Conservation (phyloP, 2,329 filamentous ascomycete species). For the Ophiocordyceps sinensis region DNA sequence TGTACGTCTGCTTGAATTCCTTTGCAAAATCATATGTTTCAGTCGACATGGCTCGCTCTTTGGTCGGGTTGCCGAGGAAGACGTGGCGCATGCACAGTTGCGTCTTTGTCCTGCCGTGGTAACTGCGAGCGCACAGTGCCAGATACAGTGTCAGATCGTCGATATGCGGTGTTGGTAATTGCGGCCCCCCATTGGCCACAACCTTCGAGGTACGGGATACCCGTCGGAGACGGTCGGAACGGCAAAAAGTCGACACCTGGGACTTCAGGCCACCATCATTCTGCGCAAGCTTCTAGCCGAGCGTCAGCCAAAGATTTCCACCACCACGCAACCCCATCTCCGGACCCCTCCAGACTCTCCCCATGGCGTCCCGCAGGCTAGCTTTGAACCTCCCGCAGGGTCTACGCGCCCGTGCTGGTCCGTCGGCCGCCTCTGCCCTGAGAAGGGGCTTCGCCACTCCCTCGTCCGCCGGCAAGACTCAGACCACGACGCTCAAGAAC, state of each 20-base stretch:
- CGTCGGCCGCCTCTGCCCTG: slow-evolving; percentile 63
- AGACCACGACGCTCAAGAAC: slow-evolving; percentile 94
- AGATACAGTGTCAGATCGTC: too few species aligned
- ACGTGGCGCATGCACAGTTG: too few species aligned
- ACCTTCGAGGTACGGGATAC: not conserved
- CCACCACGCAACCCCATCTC: slow-evolving; percentile 37
- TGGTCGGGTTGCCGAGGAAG: not conserved
- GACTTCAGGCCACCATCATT: slow-evolving; percentile 27
- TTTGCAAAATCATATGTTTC: slow-evolving; percentile 19
- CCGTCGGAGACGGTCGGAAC: slow-evolving; percentile 28
- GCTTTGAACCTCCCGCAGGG: slow-evolving; percentile 87
- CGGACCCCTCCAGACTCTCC: slow-evolving; percentile 33
- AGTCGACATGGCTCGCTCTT: slow-evolving; percentile 9
- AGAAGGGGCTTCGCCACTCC: slow-evolving; percentile 85
- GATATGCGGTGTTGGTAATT: slow-evolving; percentile 21
- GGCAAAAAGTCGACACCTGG: slow-evolving; percentile 20
- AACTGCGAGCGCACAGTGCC: not conserved
- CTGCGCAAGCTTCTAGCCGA: slow-evolving; percentile 30
- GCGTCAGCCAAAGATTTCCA: slow-evolving; percentile 32
- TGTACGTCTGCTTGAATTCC: slow-evolving; percentile 21
- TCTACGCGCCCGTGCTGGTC: slow-evolving; percentile 74
- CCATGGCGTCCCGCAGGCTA: slow-evolving; percentile 95
- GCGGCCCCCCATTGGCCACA: slow-evolving; percentile 18
- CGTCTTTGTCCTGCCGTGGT: not conserved
- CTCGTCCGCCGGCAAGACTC: slow-evolving; percentile 66